phyloP scores from a whole-genome alignment of 208 protist species.

The Acanthamoeba royreba region DNA sequence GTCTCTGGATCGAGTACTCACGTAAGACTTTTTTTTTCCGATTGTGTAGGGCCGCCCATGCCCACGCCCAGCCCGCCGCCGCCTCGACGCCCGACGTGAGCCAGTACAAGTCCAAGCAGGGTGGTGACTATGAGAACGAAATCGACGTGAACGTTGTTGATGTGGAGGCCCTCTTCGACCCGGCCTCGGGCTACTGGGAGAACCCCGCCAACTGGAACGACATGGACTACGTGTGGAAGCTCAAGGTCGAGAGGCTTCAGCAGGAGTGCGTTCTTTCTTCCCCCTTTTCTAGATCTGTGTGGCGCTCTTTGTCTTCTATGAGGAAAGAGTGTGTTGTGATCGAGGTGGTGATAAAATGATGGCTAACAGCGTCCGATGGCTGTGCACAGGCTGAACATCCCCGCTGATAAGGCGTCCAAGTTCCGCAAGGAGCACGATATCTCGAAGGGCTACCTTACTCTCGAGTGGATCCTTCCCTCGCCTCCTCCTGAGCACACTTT shows the following conservation, averaged over 20 bases:
- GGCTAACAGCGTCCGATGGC: background rate
- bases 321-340: background rate
- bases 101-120: background rate
- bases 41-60: no score
- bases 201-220: background rate
- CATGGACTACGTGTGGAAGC: background rate
- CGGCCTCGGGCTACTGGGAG: background rate
- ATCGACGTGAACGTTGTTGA: background rate
- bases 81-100: background rate
- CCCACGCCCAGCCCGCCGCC: background rate
- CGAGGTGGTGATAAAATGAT: background rate
- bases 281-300: background rate
- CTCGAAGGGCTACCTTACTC: slow-evolving; percentile 5
- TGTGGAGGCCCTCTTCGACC: background rate
- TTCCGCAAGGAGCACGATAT: background rate
- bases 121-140: background rate
- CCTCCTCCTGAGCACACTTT: slow-evolving; percentile 25
- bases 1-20: no score
- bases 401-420: background rate
- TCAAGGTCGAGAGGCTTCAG: slow-evolving; percentile 10
- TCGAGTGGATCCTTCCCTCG: slow-evolving; percentile 31
- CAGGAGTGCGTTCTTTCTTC: background rate
- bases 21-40: no score
- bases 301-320: background rate
- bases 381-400: background rate